A percentile compares a stretch with the other conserved stretches of the same genome.
Evolutionary conservation across 176 grass and related monocot genomes (phyloP).

Genomic region (Sorghum bicolor): DNA sequence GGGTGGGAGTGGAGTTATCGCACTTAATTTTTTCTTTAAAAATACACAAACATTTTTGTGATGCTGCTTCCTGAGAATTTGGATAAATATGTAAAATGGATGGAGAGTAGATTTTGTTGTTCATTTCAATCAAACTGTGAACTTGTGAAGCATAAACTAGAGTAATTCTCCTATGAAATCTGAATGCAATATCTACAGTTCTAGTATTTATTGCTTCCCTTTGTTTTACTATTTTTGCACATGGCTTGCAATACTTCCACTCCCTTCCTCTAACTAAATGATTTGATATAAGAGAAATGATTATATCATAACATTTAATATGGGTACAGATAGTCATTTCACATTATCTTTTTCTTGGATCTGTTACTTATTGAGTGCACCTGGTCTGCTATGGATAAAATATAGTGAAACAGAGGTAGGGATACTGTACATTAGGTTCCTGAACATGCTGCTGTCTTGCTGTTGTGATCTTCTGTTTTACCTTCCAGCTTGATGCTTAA

Average conservation of each 20-base stretch:
- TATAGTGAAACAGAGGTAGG: neutral
- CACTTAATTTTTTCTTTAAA: neutral
- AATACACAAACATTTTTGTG: neutral
- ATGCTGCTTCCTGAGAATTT: neutral
- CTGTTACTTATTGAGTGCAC: neutral
- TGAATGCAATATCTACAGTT: neutral
- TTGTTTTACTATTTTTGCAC: neutral
- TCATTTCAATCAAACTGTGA: neutral
- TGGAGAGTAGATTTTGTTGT: neutral
- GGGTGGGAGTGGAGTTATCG: neutral
- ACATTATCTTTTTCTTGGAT: neutral
- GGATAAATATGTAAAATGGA: neutral
- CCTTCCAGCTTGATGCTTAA: slow-evolving; percentile 16
- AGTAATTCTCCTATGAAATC: neutral
- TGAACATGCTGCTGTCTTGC: neutral
- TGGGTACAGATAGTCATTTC: neutral
- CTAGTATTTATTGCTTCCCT: neutral
- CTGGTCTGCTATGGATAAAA: neutral
- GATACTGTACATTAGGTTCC: neutral
- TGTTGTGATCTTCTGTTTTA: slow-evolving; percentile 4
- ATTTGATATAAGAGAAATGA: neutral
- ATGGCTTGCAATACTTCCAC: neutral
- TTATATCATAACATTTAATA: neutral
- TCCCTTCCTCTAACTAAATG: neutral
- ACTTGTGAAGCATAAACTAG: neutral